Evolutionary conservation across 1,139 yeast genomes (phyloP), one percentile per base, ranked within the genome.

Genomic region (Nadsonia commutata): DNA sequence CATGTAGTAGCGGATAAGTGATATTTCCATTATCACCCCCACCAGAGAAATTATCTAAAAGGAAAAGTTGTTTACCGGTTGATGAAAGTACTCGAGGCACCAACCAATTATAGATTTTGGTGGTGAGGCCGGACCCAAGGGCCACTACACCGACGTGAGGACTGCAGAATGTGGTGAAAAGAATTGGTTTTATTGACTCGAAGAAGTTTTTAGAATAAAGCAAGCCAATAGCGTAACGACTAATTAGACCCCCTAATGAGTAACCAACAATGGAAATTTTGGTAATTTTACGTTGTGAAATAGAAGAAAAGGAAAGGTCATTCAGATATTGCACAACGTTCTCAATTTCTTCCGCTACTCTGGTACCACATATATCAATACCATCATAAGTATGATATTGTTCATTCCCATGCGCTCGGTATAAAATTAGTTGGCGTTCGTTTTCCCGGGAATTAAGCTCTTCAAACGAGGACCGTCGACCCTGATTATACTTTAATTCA

Each of bases 141-240:
- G 80, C 78, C 44, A 74, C 62, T 1, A 73, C 81, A 2, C 94
- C 95, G 1, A 82, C 83, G 59, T 84, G 94, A 1, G 95, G 95
- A 1, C 85, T 67, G 53, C 90, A 81, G 53, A 84, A 79, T 1
- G 90, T 77, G n/a, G 81, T 72, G 56, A 80, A 81, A 51, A 50
- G 50, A 31, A 57, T 55, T 3, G 67, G 67, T 31, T 48, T 49
- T 16, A 66, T 51, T 1, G 38, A 53, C 42, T 72, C 65, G 55
- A 84, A 82, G 48, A 70, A 66, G 1, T 72, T 72, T 41, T 70
- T 69, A 43, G 69, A 66, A 50, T 73, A 65, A 42, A 85, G 64
- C 18, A 81, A 62, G 0, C 95, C 95, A 39, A 83, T 63, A 4
- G 93, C 85, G 57, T 80, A 85, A 31, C 95, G 65, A 1, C 83